Evolutionary conservation across 1,139 yeast genomes (phyloP).

Genomic region (Magnusiomyces tetraspermus): DNA sequence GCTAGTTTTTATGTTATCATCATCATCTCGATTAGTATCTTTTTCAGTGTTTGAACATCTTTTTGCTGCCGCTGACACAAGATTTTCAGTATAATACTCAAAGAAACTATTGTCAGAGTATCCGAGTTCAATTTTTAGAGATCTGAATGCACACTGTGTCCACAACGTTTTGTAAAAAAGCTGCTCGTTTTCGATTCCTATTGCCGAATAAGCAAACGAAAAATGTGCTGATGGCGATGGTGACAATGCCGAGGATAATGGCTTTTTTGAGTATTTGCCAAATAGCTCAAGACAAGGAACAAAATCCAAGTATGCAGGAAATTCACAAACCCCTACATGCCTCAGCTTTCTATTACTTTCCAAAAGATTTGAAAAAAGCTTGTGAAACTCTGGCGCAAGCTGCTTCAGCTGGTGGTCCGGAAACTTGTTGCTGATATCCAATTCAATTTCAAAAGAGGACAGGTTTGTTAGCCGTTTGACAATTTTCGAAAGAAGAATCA

Average conservation of each 20-base stretch:
- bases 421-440: neutral
- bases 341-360: neutral
- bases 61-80: too few species aligned
- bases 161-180: neutral
- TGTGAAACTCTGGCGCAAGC: neutral
- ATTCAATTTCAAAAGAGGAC: neutral
- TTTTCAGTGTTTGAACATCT: too few species aligned
- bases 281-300: neutral
- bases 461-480: neutral
- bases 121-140: neutral
- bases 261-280: neutral
- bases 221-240: neutral
- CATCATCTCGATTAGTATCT: too few species aligned
- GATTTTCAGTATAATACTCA: too few species aligned
- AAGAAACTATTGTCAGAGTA: neutral
- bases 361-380: neutral
- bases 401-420: neutral
- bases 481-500: neutral
- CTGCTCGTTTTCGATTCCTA: neutral
- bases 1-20: too few species aligned
- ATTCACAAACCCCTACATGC: neutral
- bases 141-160: neutral
- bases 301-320: slow-evolving; percentile 2
- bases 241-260: neutral
- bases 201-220: neutral